phyloP scores from a whole-genome alignment of 2,329 filamentous ascomycete genomes.

The Chlorencoelia australis region DNA sequence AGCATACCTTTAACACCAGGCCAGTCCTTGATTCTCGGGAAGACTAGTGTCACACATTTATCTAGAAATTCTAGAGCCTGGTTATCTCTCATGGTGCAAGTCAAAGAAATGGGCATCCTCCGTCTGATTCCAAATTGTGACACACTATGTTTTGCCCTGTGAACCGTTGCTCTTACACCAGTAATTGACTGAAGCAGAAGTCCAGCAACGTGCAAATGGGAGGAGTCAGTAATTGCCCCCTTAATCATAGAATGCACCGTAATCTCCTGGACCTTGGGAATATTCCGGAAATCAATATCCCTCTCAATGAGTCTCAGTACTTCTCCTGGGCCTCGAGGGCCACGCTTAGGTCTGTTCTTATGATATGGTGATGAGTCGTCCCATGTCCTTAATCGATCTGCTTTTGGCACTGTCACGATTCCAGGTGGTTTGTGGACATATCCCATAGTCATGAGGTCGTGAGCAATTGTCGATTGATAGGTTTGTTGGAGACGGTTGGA shows the following conservation, averaged over 20 bases:
- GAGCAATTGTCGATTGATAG: slow-evolving; percentile 74
- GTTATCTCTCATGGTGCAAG: slow-evolving; percentile 67
- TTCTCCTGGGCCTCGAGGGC: slow-evolving; percentile 65
- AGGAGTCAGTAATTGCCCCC: slow-evolving; percentile 57
- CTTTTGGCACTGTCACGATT: slow-evolving; percentile 44
- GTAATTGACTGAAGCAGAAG: slow-evolving; percentile 81
- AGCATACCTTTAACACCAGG: slow-evolving; percentile 54
- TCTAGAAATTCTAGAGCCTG: slow-evolving; percentile 84
- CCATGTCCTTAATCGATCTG: slow-evolving; percentile 71
- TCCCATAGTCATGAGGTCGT: slow-evolving; percentile 79
- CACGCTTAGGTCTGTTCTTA: slow-evolving; percentile 77
- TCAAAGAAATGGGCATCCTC: slow-evolving; percentile 65
- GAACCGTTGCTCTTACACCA: slow-evolving; percentile 61
- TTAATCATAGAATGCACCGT: slow-evolving; percentile 70
- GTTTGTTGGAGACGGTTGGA: slow-evolving; percentile 82
- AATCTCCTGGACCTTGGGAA: slow-evolving; percentile 72
- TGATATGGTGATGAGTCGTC: slow-evolving; percentile 88
- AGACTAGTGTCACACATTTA: slow-evolving; percentile 79
- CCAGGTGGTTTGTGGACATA: slow-evolving; percentile 83
- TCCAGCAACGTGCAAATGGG: slow-evolving; percentile 70
- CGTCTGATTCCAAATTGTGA: slow-evolving; percentile 64
- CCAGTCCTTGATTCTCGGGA: slow-evolving; percentile 96
- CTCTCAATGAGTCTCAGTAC: slow-evolving; percentile 62
- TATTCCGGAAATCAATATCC: slow-evolving; percentile 69
- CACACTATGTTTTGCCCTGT: slow-evolving; percentile 60